A percentile compares a stretch with the other conserved stretches of the same genome.
Conservation (phyloP, 2,329 filamentous ascomycete species). For the Xylariaceae sp. region DNA sequence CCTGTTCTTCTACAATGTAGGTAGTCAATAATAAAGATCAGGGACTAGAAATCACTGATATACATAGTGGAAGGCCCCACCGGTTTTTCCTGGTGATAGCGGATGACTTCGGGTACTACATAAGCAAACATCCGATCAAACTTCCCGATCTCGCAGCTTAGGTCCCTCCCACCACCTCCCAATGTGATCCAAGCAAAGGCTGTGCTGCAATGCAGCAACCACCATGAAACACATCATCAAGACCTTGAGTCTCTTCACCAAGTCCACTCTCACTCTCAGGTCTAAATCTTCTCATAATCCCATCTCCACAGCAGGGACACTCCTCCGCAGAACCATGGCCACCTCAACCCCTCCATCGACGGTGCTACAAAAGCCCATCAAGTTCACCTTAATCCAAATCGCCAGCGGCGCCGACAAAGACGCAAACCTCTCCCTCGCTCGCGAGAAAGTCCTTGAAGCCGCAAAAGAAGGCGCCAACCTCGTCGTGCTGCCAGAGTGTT, state of each 20-base stretch:
- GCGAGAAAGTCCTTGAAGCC: conserved; percentile 77
- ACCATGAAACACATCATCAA: conserved; percentile 25
- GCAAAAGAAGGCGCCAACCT: conserved; percentile 73
- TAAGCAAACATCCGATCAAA: too few relatives aligned
- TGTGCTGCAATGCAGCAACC: too few relatives aligned
- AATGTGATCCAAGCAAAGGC: too few relatives aligned
- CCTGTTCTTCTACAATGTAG: too few relatives aligned
- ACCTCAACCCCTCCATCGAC: conserved; percentile 29
- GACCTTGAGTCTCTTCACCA: conserved; percentile 20
- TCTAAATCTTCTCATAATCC: conserved; percentile 6
- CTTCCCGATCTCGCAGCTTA: too few relatives aligned
- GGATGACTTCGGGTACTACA: too few relatives aligned
- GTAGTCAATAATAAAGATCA: too few relatives aligned
- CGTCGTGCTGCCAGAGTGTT: conserved; percentile 94
- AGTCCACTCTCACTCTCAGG: conserved; percentile 7
- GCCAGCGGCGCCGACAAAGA: conserved; percentile 79
- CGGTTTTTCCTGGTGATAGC: too few relatives aligned
- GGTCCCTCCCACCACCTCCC: too few relatives aligned
- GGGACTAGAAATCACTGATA: too few relatives aligned
- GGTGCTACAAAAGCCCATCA: conserved; percentile 71
- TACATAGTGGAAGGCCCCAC: too few relatives aligned
- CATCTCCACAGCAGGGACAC: conserved; percentile 10
- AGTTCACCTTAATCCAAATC: conserved; percentile 77
- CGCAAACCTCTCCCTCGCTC: conserved; percentile 76
- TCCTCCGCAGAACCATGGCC: conserved; percentile 25